A percentile compares a stretch with the other conserved stretches of the same genome.
phyloP scores from a whole-genome alignment of 352 stramenopile genomes.

The Thraustotheca clavata region DNA sequence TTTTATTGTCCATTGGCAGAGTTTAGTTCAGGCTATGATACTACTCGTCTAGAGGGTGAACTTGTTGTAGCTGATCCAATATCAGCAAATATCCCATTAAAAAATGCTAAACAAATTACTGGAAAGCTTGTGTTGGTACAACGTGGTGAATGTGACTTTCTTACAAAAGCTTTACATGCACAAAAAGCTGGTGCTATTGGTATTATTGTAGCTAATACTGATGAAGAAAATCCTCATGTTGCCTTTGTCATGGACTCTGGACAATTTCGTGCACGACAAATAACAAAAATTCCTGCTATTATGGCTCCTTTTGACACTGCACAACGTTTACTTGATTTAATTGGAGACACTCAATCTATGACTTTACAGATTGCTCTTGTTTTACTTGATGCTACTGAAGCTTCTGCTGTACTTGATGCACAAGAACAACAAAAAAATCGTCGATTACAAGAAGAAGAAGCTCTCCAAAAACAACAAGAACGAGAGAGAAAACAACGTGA shows the following conservation, averaged over 20 bases:
- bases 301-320: conserved; percentile 48
- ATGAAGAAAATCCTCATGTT: conserved; percentile 23
- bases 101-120: conserved; percentile 34
- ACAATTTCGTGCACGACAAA: conserved; percentile 22
- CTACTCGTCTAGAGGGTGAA: conserved; percentile 36
- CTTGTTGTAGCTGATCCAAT: conserved; percentile 52
- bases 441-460: conserved; percentile 23
- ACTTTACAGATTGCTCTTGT: conserved; percentile 39
- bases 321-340: conserved; percentile 38
- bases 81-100: conserved; percentile 37
- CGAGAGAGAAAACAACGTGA: conserved; percentile 39
- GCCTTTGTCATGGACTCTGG: conserved; percentile 72
- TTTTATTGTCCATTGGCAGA: conserved; percentile 61
- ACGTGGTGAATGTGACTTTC: conserved; percentile 63
- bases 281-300: conserved; percentile 39
- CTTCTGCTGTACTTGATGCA: conserved; percentile 40
- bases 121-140: conserved; percentile 62
- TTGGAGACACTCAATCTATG: conserved; percentile 39
- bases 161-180: conserved; percentile 60
- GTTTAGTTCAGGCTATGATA: conserved; percentile 49
- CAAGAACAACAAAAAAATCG: conserved; percentile 30
- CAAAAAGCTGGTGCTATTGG: conserved; percentile 59
- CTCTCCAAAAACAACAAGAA: conserved; percentile 27
- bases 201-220: conserved; percentile 54
- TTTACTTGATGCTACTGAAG: conserved; percentile 46